phyloP scores from a whole-genome alignment of 345 rosid species.

The Boechera retrofracta region DNA sequence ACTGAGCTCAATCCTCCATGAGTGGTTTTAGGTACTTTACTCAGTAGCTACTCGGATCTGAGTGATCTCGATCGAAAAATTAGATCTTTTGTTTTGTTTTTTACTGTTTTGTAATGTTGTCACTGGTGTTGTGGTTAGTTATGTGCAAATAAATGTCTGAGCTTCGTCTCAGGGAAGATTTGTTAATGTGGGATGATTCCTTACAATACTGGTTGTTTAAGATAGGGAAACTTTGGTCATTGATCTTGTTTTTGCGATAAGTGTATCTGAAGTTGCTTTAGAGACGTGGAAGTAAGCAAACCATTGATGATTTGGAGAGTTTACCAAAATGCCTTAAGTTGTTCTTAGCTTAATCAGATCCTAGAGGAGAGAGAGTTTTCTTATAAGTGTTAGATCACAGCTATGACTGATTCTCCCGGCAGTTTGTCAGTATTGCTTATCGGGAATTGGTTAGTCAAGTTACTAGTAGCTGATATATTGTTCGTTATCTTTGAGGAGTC shows the following conservation, averaged over 20 bases:
- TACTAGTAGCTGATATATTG: neutral
- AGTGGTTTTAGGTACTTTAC: neutral
- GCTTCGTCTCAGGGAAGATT: neutral
- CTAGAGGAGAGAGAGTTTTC: neutral
- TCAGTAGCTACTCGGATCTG: neutral
- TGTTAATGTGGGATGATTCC: neutral
- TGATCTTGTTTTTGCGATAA: conserved; percentile 13
- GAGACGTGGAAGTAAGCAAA: neutral
- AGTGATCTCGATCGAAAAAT: neutral
- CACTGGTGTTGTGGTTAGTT: neutral
- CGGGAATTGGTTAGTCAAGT: conserved; percentile 10
- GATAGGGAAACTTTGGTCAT: conserved; percentile 4
- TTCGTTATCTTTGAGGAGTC: neutral
- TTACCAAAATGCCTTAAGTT: neutral
- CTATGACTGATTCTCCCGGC: conserved; percentile 2
- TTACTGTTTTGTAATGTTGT: neutral
- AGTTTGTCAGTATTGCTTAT: neutral
- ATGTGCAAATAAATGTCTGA: neutral
- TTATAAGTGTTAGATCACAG: conserved; percentile 1
- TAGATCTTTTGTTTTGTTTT: neutral
- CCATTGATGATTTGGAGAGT: neutral
- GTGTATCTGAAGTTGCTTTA: conserved; percentile 5
- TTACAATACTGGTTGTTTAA: neutral
- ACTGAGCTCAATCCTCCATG: neutral
- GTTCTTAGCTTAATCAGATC: neutral